A percentile compares a stretch with the other conserved stretches of the same genome.
Conservation (phyloP, 148 eudicot species). For the Camellia lanceoleosa region DNA sequence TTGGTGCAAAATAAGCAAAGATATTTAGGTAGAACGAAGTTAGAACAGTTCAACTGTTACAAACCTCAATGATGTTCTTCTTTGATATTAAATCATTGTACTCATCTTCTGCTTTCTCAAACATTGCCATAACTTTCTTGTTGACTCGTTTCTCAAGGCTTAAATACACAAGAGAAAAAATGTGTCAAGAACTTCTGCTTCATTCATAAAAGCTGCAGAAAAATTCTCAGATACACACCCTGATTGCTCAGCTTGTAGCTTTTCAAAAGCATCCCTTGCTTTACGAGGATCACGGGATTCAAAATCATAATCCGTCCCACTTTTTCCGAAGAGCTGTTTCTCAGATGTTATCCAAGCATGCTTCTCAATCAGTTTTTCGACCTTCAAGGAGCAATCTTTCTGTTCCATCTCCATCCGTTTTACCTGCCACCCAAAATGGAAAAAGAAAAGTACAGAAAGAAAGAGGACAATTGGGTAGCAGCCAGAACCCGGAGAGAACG, state of each 20-base stretch:
- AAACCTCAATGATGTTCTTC: slow-evolving; percentile 92
- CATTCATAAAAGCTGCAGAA: neutral
- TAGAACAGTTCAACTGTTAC: slow-evolving; percentile 16
- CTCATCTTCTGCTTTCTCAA: slow-evolving; percentile 98
- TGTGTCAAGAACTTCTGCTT: neutral
- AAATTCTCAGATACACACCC: slow-evolving; percentile 29
- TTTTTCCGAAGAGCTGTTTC: slow-evolving; percentile 90
- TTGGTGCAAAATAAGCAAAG: neutral
- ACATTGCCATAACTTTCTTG: slow-evolving; percentile 96
- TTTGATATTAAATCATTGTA: slow-evolving; percentile 83
- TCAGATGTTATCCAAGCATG: slow-evolving; percentile 95
- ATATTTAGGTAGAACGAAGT: neutral
- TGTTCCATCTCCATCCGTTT: slow-evolving; percentile 91
- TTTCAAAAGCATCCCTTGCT: slow-evolving; percentile 66
- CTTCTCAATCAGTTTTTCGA: slow-evolving; percentile 77
- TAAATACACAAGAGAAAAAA: slow-evolving; percentile 19
- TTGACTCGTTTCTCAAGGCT: slow-evolving; percentile 97
- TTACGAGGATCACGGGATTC: slow-evolving; percentile 67
- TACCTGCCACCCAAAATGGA: slow-evolving; percentile 41
- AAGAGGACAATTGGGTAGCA: neutral
- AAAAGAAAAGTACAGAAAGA: no score
- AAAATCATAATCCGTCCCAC: slow-evolving; percentile 92
- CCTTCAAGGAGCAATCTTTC: slow-evolving; percentile 71
- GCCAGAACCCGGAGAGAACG: neutral
- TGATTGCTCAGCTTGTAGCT: slow-evolving; percentile 79